Evolutionary conservation across 495 filamentous ascomycete genomes (phyloP), one percentile per base, ranked within the genome.

Genomic region (Lichina pygmaea): DNA sequence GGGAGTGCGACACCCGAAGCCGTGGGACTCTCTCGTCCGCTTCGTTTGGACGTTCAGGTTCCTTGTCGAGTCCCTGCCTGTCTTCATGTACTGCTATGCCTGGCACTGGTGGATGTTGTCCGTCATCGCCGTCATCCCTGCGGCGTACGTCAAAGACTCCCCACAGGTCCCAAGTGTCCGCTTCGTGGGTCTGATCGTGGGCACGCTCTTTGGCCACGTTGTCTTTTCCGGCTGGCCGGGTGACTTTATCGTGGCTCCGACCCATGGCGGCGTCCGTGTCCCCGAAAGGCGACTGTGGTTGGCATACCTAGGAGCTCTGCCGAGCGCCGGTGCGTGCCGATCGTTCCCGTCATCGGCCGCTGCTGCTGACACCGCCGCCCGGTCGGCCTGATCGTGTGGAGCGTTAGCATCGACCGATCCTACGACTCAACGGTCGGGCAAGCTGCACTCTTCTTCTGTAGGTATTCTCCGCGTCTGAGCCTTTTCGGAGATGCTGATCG

Each of bases 31-130:
- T 0, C 44, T 66, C 8, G 41, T 59, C 33, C 59, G 64, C 30
- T 71, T 73, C 49, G 34, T 60, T 32, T 57, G 61, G 50, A 68
- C 65, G 1, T 73, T 64, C 48, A 60, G 57, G 42, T 66, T 60
- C 49, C 63, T 62, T 0, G 60, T 60, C 7, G 58, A 73, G 0
- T 53, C 59, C 0, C 55, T 72, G 17, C 48, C 60, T 6, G 60
- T 75, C 1, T 44, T 68, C 12, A 58, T 63, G 15, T 77, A 70
- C 55, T 65, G 58, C 44, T 75, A 75, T 49, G 52, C 60, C 4
- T 73, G 67, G 67, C 75, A 76, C 54, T 75, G 72, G 72, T 76
- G 70, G 71, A 55, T 77, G 9, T 50, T 75, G 7, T 71, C 68
- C 0, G 58, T 76, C 9, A 68, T 76, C 17, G 75, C 73, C 4